Conservation (phyloP, 768 basidiomycete genomes). For the Neoboletus subvelutipes region DNA sequence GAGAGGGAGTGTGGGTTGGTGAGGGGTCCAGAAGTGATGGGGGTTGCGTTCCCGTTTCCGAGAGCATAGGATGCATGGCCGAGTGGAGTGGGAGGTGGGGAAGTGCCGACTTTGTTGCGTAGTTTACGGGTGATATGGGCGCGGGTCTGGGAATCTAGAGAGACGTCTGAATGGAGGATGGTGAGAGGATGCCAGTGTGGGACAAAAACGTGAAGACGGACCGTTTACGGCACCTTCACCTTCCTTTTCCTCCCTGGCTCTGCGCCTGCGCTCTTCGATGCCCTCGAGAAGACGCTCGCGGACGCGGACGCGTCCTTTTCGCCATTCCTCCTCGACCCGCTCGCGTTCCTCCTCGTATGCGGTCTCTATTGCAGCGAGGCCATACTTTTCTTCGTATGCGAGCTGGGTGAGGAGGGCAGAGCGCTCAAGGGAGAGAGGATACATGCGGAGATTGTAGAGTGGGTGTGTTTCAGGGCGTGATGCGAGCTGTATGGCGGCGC, state of each 20-base stretch:
- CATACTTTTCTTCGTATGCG: slow-evolving; percentile 64
- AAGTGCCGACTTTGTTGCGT: slow-evolving; percentile 75
- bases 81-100: slow-evolving; percentile 75
- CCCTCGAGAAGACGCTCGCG: slow-evolving; percentile 79
- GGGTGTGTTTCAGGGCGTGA: slow-evolving; percentile 65
- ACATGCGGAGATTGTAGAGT: slow-evolving; percentile 68
- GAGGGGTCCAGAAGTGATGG: slow-evolving; percentile 68
- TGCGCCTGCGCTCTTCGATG: slow-evolving; percentile 75
- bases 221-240: slow-evolving; percentile 79
- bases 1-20: slow-evolving; percentile 82
- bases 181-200: not conserved
- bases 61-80: slow-evolving; percentile 36
- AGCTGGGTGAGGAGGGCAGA: slow-evolving; percentile 69
- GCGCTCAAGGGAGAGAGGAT: slow-evolving; percentile 73
- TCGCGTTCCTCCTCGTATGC: slow-evolving; percentile 79
- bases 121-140: slow-evolving; percentile 83
- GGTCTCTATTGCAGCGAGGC: slow-evolving; percentile 62
- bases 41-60: slow-evolving; percentile 44
- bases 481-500: slow-evolving; percentile 58
- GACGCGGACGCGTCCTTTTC: slow-evolving; percentile 69
- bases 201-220: slow-evolving; percentile 31
- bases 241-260: slow-evolving; percentile 86
- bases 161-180: slow-evolving; percentile 52
- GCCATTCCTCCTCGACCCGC: slow-evolving; percentile 81
- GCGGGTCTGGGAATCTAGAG: slow-evolving; percentile 72